A percentile compares a stretch with the other conserved stretches of the same genome.
phyloP scores from a whole-genome alignment of 768 basidiomycete species.

The Calocera cornea region DNA sequence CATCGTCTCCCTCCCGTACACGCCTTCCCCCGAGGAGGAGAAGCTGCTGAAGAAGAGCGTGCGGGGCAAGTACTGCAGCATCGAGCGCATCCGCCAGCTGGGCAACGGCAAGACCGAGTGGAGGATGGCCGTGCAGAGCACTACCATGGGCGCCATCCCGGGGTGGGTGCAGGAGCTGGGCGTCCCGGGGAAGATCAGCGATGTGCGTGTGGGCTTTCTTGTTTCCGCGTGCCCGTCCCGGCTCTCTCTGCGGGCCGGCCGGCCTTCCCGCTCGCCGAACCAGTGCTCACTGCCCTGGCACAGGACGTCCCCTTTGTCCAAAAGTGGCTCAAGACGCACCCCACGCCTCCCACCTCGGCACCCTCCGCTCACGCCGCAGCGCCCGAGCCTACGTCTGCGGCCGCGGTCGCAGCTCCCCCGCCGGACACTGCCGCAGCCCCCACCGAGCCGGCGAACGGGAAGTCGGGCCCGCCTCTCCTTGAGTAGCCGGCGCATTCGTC shows the following conservation, averaged over 20 bases:
- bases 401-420: too few relatives aligned
- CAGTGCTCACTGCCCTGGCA: not conserved
- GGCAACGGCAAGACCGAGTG: constrained; percentile 60
- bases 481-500: too few relatives aligned
- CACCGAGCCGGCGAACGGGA: too few relatives aligned
- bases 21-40: constrained; percentile 26
- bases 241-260: not conserved
- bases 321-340: not conserved
- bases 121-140: constrained; percentile 24
- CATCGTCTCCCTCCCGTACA: not conserved
- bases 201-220: too few relatives aligned
- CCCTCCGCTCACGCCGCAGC: not conserved
- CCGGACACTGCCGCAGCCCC: too few relatives aligned
- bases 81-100: constrained; percentile 38
- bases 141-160: not conserved
- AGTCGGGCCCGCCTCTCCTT: too few relatives aligned
- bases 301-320: not conserved
- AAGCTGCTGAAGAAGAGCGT: constrained; percentile 51
- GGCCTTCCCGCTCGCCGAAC: not conserved
- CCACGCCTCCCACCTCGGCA: not conserved
- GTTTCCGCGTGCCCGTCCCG: not conserved
- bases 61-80: constrained; percentile 54
- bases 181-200: not conserved
- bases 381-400: too few relatives aligned
- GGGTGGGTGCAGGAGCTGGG: not conserved